Conservation (phyloP, 306 rosid genomes). For the Ormosia emarginata region DNA sequence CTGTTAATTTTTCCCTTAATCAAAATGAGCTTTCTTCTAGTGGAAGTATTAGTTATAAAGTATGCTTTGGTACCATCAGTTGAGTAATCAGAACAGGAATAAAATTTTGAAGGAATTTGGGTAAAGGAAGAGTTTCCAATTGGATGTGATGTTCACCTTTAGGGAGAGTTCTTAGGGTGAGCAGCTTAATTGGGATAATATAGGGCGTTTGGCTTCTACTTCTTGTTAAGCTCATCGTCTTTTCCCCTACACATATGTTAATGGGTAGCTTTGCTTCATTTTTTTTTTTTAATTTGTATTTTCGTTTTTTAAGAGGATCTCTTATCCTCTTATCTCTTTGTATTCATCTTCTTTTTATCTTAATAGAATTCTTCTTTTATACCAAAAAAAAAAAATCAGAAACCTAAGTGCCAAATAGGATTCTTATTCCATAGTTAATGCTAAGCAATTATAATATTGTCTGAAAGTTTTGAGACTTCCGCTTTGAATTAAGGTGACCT, state of each 20-base stretch:
- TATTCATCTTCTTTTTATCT: neutral
- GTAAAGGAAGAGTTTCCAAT: neutral
- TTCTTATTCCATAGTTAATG: neutral
- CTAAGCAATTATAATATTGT: neutral
- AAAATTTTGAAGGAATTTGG: neutral
- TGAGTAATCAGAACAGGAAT: constrained; percentile 3
- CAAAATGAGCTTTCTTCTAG: neutral
- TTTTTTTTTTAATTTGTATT: neutral
- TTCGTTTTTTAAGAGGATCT: neutral
- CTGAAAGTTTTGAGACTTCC: neutral
- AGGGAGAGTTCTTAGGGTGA: neutral
- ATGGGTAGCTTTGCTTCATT: neutral
- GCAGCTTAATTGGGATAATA: neutral
- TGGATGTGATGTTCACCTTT: neutral
- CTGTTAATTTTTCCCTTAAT: neutral
- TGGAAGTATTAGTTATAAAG: neutral
- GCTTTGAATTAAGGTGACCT: neutral
- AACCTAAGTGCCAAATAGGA: neutral
- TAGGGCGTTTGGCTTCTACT: neutral
- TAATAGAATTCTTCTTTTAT: no score
- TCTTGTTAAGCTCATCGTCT: neutral
- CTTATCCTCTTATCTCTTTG: neutral
- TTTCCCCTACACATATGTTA: neutral
- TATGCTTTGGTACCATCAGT: neutral
- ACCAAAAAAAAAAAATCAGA: neutral